A percentile compares a stretch with the other conserved stretches of the same genome.
These are phyloP conservation scores for Rosa rugosa DNA, from an alignment of 306 rosid species.

Conservation along the genomic window DNA sequence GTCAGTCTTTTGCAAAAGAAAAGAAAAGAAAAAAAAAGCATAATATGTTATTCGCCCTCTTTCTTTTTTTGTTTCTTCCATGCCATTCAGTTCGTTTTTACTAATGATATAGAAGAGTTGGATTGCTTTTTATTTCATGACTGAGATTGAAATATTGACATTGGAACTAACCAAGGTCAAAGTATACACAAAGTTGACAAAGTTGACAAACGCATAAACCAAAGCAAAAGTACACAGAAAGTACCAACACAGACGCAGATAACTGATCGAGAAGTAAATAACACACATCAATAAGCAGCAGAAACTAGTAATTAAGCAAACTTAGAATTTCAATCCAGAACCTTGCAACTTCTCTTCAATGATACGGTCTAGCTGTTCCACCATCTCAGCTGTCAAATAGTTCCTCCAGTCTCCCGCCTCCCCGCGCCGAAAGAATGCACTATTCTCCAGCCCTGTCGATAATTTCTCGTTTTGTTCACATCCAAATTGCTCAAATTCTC, in stretches of 20 bases:
- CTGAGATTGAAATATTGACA: no score
- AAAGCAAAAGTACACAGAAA: no score
- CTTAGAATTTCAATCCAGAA: background rate
- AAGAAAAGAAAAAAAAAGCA: no score
- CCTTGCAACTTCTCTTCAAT: background rate
- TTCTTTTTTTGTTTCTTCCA: no score
- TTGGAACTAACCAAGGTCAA: no score
- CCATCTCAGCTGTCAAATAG: background rate
- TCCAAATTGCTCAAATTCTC: slow-evolving; percentile 16
- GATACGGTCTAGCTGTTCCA: background rate
- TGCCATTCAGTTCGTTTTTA: no score
- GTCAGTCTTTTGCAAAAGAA: no score
- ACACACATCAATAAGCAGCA: background rate
- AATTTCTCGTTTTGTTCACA: slow-evolving; percentile 37
- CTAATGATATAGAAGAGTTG: no score
- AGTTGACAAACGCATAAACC: no score
- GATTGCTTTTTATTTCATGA: no score
- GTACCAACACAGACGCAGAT: no score
- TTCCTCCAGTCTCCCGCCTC: background rate
- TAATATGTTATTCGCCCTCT: no score
- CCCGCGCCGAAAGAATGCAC: background rate
- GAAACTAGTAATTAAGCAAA: background rate
- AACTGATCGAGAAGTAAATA: background rate
- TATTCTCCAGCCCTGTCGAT: background rate
- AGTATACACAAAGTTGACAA: background rate